Evolutionary conservation across 2,329 filamentous ascomycete genomes (phyloP), one percentile per base, ranked within the genome.

Genomic region (Rhinocladiella mackenziei): DNA sequence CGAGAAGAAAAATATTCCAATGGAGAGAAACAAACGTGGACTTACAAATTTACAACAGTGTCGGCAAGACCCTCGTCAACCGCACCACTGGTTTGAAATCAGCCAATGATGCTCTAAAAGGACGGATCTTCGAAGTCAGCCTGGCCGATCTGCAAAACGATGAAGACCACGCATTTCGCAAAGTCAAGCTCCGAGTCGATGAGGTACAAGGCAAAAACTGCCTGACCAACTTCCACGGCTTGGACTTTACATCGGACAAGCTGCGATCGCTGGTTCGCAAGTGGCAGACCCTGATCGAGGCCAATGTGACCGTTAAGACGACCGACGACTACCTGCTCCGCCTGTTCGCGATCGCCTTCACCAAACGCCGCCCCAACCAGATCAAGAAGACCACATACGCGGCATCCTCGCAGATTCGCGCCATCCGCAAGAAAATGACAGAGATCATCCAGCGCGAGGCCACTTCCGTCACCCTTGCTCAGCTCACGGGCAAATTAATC

Each of bases 331-430:
- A 98, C 80, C 89, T 97, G 70, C 82, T 98, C 75, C 88, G 92
- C 66, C 84, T 98, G 63, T 98, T 98, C 78, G 88, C 88, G 71
- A 98, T 98, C 63, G 92, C 87, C 63, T 98, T 98, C 81, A 98
- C 92, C 75, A 97, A 97, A 86, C 82, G 89, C 74, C 85, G 92
- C 68, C 89, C 88, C 64, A 98, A 97, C 81, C 92, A 98, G 81
- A 91, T 98, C 80, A 95, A 95, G 86, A 98, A 97, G 86, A 98
- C 92, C 65, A 98, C 92, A 70, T 98, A 98, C 70, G 92, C 92
- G 62, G 84, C 84, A 58, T 89, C 88, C 58, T 97, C 92, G 58
- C 92, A 98, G 77, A 97, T 97, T 73, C 86, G 91, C 60, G 84
- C 86, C 62, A 98, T 98, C 73, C 86, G 92, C 74, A 92, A 89